phyloP scores from a whole-genome alignment of 2,329 filamentous ascomycete species.

The Madurella mycetomatis region DNA sequence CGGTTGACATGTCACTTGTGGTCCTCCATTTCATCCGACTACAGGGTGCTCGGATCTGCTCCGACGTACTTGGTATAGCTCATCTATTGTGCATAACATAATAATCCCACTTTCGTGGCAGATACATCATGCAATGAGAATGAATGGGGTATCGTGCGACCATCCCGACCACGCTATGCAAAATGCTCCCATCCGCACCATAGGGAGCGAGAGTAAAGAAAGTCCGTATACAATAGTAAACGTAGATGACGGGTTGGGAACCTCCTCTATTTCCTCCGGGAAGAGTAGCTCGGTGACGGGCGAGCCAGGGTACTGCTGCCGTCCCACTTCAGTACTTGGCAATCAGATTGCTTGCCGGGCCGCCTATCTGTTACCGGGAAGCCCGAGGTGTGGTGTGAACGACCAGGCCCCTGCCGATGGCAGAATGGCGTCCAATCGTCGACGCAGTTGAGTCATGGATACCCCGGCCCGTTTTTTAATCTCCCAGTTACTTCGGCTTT shows the following conservation, averaged over 20 bases:
- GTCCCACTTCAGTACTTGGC: background rate
- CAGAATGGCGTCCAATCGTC: background rate
- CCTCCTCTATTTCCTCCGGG: background rate
- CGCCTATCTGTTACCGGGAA: background rate
- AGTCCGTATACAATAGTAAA: background rate
- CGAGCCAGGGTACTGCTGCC: no score
- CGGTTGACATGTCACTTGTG: no score
- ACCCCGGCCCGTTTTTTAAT: no score
- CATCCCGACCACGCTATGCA: conserved; percentile 5
- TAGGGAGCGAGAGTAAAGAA: background rate
- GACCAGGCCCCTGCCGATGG: background rate
- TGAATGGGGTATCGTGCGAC: conserved; percentile 8
- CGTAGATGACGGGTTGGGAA: background rate
- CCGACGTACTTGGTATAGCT: no score
- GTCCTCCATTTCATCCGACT: no score
- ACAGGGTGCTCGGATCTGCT: no score
- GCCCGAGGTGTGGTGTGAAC: background rate
- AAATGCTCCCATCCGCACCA: conserved; percentile 1
- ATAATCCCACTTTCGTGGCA: background rate
- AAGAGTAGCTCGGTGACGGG: no score
- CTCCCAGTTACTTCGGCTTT: no score
- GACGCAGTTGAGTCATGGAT: background rate
- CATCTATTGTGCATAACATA: background rate
- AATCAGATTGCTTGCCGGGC: background rate
- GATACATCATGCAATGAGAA: conserved; percentile 6